These are phyloP conservation scores for Anthracocystis panici-leucophaei DNA, from an alignment of 1,284 basidiomycete species.

Conservation along the genomic window DNA sequence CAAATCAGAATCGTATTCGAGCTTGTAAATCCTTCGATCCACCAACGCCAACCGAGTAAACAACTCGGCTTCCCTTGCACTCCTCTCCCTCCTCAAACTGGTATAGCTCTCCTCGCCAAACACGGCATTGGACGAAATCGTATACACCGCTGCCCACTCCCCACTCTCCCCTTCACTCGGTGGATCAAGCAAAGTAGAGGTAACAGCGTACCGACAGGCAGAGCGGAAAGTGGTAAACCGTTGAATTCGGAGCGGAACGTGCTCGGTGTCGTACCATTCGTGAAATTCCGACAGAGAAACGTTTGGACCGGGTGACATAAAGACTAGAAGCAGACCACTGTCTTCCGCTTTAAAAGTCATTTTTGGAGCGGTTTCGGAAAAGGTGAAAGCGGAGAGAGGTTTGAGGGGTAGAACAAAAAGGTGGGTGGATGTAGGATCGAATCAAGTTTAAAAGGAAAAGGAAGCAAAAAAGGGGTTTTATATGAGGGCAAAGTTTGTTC, in stretches of 20 bases:
- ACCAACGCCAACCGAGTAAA: conserved; percentile 67
- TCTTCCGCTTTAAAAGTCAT: conserved; percentile 37
- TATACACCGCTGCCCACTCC: conserved; percentile 69
- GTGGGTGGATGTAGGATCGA: no score
- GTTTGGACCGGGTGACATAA: conserved; percentile 60
- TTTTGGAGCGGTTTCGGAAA: background rate
- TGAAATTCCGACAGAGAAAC: conserved; percentile 65
- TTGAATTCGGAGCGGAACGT: conserved; percentile 69
- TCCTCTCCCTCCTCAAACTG: conserved; percentile 64
- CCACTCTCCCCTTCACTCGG: conserved; percentile 18
- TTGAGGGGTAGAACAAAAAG: no score
- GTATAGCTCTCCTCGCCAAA: conserved; percentile 68
- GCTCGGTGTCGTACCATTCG: conserved; percentile 71
- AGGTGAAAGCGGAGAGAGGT: background rate
- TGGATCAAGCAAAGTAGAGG: background rate
- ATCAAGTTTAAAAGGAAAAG: no score
- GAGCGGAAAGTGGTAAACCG: conserved; percentile 32
- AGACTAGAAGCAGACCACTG: conserved; percentile 64
- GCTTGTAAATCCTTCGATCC: conserved; percentile 68
- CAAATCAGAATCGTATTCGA: conserved; percentile 51
- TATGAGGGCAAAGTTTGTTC: no score
- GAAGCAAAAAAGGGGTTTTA: no score
- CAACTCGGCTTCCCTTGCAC: conserved; percentile 68
- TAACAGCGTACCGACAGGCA: conserved; percentile 28
- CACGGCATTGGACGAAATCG: conserved; percentile 62